A percentile compares a stretch with the other conserved stretches of the same genome.
Conservation (phyloP, 139 green algal species). For the Nannochloris sp. region DNA sequence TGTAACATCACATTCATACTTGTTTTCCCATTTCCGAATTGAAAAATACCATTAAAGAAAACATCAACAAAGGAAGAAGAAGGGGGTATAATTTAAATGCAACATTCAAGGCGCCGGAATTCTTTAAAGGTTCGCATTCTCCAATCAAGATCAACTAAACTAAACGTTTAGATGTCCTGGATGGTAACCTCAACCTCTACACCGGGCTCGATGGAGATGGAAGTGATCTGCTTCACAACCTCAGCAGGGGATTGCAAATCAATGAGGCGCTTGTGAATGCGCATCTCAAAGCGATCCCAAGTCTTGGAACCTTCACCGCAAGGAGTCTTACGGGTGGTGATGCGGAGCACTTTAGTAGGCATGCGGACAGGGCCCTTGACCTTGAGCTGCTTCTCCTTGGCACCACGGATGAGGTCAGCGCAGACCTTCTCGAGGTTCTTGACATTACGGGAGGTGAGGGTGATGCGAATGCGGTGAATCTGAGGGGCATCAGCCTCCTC, state of each 20-base stretch:
- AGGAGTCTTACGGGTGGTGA: constrained; percentile 97
- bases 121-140: too few relatives aligned
- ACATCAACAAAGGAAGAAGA: too few relatives aligned
- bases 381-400: constrained; percentile 98
- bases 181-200: constrained; percentile 97
- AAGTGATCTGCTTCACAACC: constrained; percentile 99
- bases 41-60: too few relatives aligned
- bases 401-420: constrained; percentile 90
- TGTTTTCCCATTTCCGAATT: too few relatives aligned
- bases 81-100: too few relatives aligned
- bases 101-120: too few relatives aligned
- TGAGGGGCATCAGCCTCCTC: constrained; percentile 58
- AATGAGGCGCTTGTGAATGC: constrained; percentile 99
- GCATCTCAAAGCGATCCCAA: constrained; percentile 94
- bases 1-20: too few relatives aligned
- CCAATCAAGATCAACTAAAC: too few relatives aligned
- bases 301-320: constrained; percentile 99
- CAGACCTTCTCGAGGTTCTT: constrained; percentile 98
- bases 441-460: constrained; percentile 93
- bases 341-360: constrained; percentile 95
- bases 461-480: constrained; percentile 97
- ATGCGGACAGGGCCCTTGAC: constrained; percentile 98
- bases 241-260: constrained; percentile 96
- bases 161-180: constrained; percentile 35
- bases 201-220: constrained; percentile 96